A percentile compares a stretch with the other conserved stretches of the same genome.
phyloP scores from a whole-genome alignment of 768 basidiomycete genomes.

The Macrolepiota dolichaula region DNA sequence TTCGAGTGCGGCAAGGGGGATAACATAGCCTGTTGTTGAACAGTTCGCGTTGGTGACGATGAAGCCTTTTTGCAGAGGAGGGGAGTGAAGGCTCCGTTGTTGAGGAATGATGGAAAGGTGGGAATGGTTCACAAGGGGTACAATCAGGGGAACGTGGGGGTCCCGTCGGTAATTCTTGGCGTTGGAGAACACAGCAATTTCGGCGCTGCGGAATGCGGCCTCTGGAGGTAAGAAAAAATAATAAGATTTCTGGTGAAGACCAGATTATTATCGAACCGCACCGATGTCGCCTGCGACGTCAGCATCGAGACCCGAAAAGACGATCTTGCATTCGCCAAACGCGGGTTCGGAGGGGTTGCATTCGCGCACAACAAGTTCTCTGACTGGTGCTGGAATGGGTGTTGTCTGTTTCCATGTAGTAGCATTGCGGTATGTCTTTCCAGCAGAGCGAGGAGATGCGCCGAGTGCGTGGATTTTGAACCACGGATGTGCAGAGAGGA shows the following conservation, averaged over 20 bases:
- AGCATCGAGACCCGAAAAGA: conserved; percentile 95
- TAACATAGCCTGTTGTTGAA: conserved; percentile 88
- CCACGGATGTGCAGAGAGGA: conserved; percentile 87
- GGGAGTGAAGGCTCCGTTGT: conserved; percentile 69
- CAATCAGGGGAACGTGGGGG: conserved; percentile 90
- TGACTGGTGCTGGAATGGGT: conserved; percentile 65
- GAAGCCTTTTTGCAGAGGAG: conserved; percentile 77
- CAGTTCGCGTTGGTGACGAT: conserved; percentile 99
- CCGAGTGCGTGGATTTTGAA: conserved; percentile 85
- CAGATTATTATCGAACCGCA: conserved; percentile 23
- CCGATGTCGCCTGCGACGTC: conserved; percentile 96
- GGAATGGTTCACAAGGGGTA: conserved; percentile 89
- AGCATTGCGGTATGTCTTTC: conserved; percentile 71
- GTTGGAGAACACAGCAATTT: conserved; percentile 93
- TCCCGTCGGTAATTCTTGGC: conserved; percentile 96
- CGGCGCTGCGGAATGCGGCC: conserved; percentile 78
- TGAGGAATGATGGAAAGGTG: conserved; percentile 84
- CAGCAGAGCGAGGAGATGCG: conserved; percentile 85
- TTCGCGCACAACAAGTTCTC: conserved; percentile 63
- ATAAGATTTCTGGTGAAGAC: background rate
- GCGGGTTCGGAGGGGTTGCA: conserved; percentile 64
- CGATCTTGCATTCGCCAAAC: conserved; percentile 77
- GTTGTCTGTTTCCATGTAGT: conserved; percentile 86
- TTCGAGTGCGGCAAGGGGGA: conserved; percentile 90
- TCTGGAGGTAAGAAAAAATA: conserved; percentile 53